Evolutionary conservation across 805 yeast genomes (phyloP).

Genomic region (Candida ascalaphidarum): DNA sequence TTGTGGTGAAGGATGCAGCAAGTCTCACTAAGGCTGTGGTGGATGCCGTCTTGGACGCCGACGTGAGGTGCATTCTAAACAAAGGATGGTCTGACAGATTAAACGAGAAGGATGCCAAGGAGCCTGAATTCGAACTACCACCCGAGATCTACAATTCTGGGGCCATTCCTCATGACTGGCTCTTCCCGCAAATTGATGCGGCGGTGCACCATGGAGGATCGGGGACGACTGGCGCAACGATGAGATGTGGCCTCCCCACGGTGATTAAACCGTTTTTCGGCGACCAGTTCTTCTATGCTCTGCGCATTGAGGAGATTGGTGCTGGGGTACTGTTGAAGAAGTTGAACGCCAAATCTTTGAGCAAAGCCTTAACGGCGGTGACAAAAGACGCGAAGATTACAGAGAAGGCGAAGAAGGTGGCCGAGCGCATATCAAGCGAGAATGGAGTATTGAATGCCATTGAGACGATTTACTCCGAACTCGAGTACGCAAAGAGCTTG

Average conservation of each 20-base stretch:
- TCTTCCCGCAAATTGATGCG: slow-evolving; percentile 81
- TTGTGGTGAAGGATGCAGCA: slow-evolving; percentile 78
- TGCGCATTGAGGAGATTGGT: slow-evolving; percentile 81
- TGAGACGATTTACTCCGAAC: slow-evolving; percentile 64
- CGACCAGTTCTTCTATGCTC: slow-evolving; percentile 89
- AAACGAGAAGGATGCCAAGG: slow-evolving; percentile 23
- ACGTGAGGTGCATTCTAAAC: slow-evolving; percentile 77
- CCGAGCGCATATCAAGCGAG: slow-evolving; percentile 60
- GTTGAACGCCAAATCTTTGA: slow-evolving; percentile 52
- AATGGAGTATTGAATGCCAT: slow-evolving; percentile 77
- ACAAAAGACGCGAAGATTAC: slow-evolving; percentile 59
- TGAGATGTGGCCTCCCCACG: slow-evolving; percentile 82
- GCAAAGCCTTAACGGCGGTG: slow-evolving; percentile 62
- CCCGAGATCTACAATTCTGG: slow-evolving; percentile 62
- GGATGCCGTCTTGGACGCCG: slow-evolving; percentile 72
- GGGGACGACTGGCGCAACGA: slow-evolving; percentile 90
- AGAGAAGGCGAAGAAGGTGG: slow-evolving; percentile 57
- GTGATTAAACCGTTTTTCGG: slow-evolving; percentile 93
- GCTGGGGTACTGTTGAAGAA: slow-evolving; percentile 69
- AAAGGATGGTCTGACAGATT: slow-evolving; percentile 92
- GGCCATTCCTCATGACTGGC: slow-evolving; percentile 86
- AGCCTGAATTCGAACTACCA: slow-evolving; percentile 46
- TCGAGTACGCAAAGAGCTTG: slow-evolving; percentile 66
- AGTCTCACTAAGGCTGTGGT: slow-evolving; percentile 71
- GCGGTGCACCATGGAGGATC: slow-evolving; percentile 98